Conservation (phyloP, 495 filamentous ascomycete genomes). For the Xanthoparmelia taractica region DNA sequence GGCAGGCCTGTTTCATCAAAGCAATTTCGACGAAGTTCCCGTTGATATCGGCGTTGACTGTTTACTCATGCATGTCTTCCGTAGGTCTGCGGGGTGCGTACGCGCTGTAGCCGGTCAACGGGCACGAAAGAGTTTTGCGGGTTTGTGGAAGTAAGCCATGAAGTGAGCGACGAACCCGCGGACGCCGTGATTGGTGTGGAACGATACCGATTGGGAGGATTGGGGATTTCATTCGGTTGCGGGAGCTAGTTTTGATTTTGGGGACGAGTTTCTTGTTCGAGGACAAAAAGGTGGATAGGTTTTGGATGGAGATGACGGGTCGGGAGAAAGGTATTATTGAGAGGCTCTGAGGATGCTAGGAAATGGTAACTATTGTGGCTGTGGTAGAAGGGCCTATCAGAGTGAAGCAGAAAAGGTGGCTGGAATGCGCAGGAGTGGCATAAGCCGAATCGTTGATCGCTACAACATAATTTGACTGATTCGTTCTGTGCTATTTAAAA, state of each 20-base stretch:
- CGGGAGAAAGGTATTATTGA: not conserved
- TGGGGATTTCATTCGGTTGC: not conserved
- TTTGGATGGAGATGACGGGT: not conserved
- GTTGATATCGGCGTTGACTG: constrained; percentile 27
- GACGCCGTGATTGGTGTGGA: not conserved
- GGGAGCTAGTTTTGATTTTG: not conserved
- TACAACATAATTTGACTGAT: too few relatives aligned
- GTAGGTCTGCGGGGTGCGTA: constrained; percentile 11
- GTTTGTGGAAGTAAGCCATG: not conserved
- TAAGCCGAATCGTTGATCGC: too few relatives aligned
- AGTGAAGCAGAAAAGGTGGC: too few relatives aligned
- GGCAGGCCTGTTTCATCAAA: too few relatives aligned
- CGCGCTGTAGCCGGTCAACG: constrained; percentile 21
- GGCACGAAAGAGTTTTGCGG: not conserved
- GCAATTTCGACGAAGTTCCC: constrained; percentile 20
- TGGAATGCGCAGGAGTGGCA: too few relatives aligned
- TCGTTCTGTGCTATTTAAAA: too few relatives aligned
- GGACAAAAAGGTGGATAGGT: not conserved
- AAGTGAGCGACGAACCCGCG: not conserved
- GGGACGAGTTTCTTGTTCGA: not conserved
- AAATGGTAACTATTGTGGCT: too few relatives aligned
- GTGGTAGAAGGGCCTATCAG: too few relatives aligned
- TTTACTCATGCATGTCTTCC: constrained; percentile 21
- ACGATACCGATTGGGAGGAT: not conserved
- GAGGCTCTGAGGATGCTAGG: not conserved